Conservation (phyloP, 2,329 filamentous ascomycete genomes). For the Podosphaera fusca region DNA sequence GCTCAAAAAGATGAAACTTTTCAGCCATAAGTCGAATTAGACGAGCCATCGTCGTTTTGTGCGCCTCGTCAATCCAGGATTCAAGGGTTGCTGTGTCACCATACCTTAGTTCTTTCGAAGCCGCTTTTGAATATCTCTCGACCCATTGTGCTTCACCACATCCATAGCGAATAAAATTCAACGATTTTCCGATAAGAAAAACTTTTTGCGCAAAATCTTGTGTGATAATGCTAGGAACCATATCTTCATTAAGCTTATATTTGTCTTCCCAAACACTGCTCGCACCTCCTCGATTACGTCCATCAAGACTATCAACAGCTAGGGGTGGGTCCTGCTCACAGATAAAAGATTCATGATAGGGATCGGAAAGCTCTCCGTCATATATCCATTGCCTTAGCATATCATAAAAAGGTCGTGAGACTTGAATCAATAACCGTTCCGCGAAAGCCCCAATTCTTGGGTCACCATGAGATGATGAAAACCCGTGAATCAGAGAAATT, state of each 20-base stretch:
- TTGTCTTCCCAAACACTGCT: slow-evolving; percentile 97
- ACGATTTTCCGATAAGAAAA: slow-evolving; percentile 87
- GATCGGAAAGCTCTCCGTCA: slow-evolving; percentile 91
- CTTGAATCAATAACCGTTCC: slow-evolving; percentile 62
- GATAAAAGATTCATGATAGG: slow-evolving; percentile 88
- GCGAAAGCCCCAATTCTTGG: slow-evolving; percentile 87
- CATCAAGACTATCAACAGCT: slow-evolving; percentile 21
- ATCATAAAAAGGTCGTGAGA: slow-evolving; percentile 88
- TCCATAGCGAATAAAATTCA: slow-evolving; percentile 94
- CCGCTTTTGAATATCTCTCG: slow-evolving; percentile 77
- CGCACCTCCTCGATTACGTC: slow-evolving; percentile 33
- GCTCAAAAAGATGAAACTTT: slow-evolving; percentile 87
- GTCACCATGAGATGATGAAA: slow-evolving; percentile 83
- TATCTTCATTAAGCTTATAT: slow-evolving; percentile 61
- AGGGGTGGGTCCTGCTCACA: slow-evolving; percentile 46
- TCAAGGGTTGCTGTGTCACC: slow-evolving; percentile 83
- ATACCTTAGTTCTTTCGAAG: slow-evolving; percentile 78
- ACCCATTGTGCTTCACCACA: slow-evolving; percentile 91
- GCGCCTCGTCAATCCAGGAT: slow-evolving; percentile 84
- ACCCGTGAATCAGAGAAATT: slow-evolving; percentile 79
- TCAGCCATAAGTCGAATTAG: slow-evolving; percentile 81
- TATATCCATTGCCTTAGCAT: slow-evolving; percentile 96
- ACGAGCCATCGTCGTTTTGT: slow-evolving; percentile 93
- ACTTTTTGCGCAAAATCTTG: slow-evolving; percentile 88
- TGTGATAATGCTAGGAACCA: slow-evolving; percentile 86